phyloP scores from a whole-genome alignment of 306 rosid genomes.

The Herpetospermum pedunculosum region DNA sequence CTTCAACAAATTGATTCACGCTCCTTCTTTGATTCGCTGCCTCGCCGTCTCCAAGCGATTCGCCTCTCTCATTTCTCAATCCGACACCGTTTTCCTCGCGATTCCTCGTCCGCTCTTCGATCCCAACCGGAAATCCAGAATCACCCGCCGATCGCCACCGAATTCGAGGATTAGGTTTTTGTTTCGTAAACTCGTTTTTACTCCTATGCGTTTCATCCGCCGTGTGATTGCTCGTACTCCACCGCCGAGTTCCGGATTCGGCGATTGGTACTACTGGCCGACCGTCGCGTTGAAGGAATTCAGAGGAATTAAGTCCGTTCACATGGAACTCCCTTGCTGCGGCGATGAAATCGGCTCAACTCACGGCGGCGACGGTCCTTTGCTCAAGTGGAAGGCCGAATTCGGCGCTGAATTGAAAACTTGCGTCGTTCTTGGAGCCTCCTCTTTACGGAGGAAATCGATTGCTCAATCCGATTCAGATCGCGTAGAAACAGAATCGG shows the following conservation, averaged over 20 bases:
- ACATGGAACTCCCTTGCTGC: slow-evolving; percentile 14
- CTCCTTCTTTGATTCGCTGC: slow-evolving; percentile 23
- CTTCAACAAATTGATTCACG: slow-evolving; percentile 24
- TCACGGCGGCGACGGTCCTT: slow-evolving; percentile 5
- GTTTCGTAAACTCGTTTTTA: not conserved
- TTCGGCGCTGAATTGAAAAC: slow-evolving; percentile 20
- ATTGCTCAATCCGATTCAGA: not conserved
- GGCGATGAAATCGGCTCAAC: slow-evolving; percentile 8
- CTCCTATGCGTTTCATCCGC: slow-evolving; percentile 14
- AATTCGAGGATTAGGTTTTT: not conserved
- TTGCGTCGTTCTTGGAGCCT: slow-evolving; percentile 26
- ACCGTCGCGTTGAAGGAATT: slow-evolving; percentile 14
- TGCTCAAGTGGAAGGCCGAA: slow-evolving; percentile 30
- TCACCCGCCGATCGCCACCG: not conserved
- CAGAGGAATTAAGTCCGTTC: slow-evolving; percentile 8
- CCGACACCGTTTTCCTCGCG: slow-evolving; percentile 19
- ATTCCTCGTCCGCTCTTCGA: slow-evolving; percentile 7
- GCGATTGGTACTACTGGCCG: slow-evolving; percentile 13
- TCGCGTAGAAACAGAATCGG: not conserved
- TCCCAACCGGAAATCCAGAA: not conserved
- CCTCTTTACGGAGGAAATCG: slow-evolving; percentile 15
- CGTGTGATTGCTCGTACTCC: slow-evolving; percentile 5
- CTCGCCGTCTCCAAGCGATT: slow-evolving; percentile 27
- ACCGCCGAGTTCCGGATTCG: not conserved
- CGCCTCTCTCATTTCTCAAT: slow-evolving; percentile 16